Percentiles rank a stretch among this genome's conserved stretches.
phyloP scores from a whole-genome alignment of 2,329 filamentous ascomycete genomes.

The Trichoderma koningii region DNA sequence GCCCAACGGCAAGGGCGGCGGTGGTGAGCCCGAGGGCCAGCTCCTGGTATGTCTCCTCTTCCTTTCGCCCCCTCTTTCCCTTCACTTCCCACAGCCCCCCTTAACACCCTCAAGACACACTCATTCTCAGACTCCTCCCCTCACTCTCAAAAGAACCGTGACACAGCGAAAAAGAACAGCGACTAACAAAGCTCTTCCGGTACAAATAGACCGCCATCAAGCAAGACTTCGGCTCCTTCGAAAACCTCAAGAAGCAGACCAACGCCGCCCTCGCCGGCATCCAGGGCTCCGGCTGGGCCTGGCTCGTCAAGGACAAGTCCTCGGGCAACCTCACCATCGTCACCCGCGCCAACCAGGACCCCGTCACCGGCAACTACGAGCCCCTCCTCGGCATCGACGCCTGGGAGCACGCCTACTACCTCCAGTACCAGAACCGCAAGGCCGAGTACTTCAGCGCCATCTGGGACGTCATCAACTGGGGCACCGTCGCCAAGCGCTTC shows the following conservation, averaged over 20 bases:
- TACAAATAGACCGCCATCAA: constrained; percentile 56
- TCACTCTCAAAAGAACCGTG: no score
- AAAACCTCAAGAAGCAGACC: constrained; percentile 66
- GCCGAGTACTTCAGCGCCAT: constrained; percentile 92
- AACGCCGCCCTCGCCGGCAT: constrained; percentile 70
- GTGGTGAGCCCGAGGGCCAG: constrained; percentile 62
- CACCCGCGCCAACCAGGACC: constrained; percentile 84
- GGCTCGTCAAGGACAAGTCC: constrained; percentile 74
- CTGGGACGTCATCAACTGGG: constrained; percentile 97
- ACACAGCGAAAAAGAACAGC: no score
- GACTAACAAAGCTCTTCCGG: no score
- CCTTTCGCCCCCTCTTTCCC: no score
- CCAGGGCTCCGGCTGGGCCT: constrained; percentile 88
- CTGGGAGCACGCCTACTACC: constrained; percentile 95
- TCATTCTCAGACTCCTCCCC: no score
- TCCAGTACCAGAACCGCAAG: constrained; percentile 97
- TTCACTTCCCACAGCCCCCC: no score
- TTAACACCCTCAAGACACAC: no score
- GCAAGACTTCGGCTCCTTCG: constrained; percentile 67
- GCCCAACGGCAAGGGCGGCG: constrained; percentile 62
- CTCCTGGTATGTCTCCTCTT: constrained; percentile 52
- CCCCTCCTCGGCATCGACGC: constrained; percentile 89
- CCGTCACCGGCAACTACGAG: constrained; percentile 78
- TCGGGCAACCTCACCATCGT: constrained; percentile 64
- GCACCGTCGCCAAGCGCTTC: constrained; percentile 79